Evolutionary conservation across 2,329 filamentous ascomycete genomes (phyloP).

Genomic region (Trichophyton rubrum): DNA sequence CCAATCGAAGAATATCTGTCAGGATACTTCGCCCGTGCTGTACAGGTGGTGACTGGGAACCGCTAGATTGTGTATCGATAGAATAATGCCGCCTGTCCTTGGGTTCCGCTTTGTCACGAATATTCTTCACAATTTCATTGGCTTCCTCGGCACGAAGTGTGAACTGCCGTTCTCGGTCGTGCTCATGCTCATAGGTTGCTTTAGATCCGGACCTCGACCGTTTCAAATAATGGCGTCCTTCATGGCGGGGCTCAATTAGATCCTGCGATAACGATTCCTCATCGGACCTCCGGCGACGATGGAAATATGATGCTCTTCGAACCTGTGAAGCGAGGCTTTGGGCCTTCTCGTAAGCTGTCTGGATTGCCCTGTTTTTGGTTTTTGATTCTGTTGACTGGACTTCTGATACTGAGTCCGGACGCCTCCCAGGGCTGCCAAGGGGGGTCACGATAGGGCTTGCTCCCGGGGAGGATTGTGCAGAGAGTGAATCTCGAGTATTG

Average conservation of each 20-base stretch:
- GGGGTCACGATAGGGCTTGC: not conserved
- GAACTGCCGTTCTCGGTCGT: not conserved
- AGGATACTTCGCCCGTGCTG: not conserved
- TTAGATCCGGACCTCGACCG: not conserved
- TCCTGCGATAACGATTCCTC: not conserved
- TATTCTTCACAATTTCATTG: not conserved
- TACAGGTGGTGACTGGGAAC: not conserved
- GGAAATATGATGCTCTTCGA: slow-evolving; percentile 18
- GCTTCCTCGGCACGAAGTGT: slow-evolving; percentile 3
- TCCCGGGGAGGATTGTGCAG: not conserved
- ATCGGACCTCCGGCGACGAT: slow-evolving; percentile 1
- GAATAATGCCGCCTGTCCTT: not conserved
- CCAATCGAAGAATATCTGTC: not conserved
- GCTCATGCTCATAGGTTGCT: not conserved
- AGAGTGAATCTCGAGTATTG: not conserved
- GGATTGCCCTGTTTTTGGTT: slow-evolving; percentile 24
- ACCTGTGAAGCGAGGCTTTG: slow-evolving; percentile 26
- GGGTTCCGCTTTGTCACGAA: not conserved
- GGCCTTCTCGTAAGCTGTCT: slow-evolving; percentile 24
- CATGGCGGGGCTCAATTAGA: not conserved
- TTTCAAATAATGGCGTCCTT: not conserved
- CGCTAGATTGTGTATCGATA: not conserved
- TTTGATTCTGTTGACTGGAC: not conserved
- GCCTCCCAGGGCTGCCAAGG: not conserved
- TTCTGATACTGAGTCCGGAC: not conserved